Conservation (phyloP, 2,329 filamentous ascomycete genomes). For the Tolypocladium guangdongense region DNA sequence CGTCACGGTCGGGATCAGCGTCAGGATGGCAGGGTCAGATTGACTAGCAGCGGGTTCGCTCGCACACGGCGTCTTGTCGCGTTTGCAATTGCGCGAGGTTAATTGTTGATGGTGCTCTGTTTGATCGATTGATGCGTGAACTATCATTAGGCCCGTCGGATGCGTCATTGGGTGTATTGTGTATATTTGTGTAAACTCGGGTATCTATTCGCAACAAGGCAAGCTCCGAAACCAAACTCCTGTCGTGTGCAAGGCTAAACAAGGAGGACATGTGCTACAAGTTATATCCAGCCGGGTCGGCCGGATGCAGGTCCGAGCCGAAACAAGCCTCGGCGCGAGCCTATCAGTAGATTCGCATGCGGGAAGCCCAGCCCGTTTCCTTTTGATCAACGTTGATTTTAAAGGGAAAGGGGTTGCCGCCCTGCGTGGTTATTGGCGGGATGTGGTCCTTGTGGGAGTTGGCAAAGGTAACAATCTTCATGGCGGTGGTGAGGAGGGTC, state of each 20-base stretch:
- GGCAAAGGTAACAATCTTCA: constrained; percentile 82
- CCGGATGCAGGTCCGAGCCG: too few species aligned
- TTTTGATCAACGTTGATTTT: constrained; percentile 84
- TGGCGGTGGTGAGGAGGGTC: constrained; percentile 72
- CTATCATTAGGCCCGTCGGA: too few species aligned
- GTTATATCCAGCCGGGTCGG: neutral
- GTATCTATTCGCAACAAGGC: neutral
- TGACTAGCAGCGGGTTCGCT: neutral
- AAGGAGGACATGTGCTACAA: neutral
- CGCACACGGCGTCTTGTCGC: neutral
- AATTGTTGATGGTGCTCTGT: neutral
- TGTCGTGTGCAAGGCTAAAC: neutral
- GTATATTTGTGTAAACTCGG: neutral
- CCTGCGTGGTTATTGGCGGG: constrained; percentile 89
- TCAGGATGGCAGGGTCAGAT: neutral
- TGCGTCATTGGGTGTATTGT: neutral
- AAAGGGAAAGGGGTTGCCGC: constrained; percentile 90
- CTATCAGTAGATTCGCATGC: constrained; percentile 61
- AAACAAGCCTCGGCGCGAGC: too few species aligned
- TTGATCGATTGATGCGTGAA: too few species aligned
- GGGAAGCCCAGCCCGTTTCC: constrained; percentile 61
- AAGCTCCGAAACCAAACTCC: neutral
- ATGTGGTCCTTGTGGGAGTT: constrained; percentile 93
- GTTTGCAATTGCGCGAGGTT: neutral
- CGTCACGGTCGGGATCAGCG: neutral